Conservation (phyloP, 495 filamentous ascomycete species). For the Penicillium paxilli region DNA sequence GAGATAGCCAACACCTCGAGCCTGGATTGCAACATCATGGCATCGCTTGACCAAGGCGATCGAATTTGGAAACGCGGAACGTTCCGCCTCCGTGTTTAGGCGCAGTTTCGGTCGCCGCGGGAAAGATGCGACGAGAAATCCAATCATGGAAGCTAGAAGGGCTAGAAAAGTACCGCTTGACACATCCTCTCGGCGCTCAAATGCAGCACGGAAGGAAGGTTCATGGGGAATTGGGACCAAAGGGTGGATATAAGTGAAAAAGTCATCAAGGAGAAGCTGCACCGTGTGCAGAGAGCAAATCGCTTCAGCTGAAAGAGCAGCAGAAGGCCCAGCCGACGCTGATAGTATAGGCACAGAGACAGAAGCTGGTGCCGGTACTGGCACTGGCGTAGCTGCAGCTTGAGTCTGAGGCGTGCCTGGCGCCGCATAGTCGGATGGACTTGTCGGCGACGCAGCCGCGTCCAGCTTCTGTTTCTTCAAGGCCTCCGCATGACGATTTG, state of each 20-base stretch:
- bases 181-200: conserved; percentile 68
- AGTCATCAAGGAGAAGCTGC: conserved; percentile 75
- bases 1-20: conserved; percentile 68
- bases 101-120: conserved; percentile 73
- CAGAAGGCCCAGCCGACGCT: neutral
- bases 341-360: neutral
- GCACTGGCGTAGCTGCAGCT: conserved; percentile 6
- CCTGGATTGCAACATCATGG: conserved; percentile 68
- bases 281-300: conserved; percentile 72
- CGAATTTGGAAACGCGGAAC: conserved; percentile 57
- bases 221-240: conserved; percentile 86
- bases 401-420: conserved; percentile 24
- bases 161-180: conserved; percentile 70
- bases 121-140: conserved; percentile 73
- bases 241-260: conserved; percentile 87
- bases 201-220: conserved; percentile 74
- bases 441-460: conserved; percentile 27
- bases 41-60: conserved; percentile 73
- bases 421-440: conserved; percentile 23
- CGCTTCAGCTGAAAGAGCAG: conserved; percentile 59
- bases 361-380: conserved; percentile 21
- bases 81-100: conserved; percentile 59
- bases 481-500: conserved; percentile 81
- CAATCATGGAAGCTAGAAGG: conserved; percentile 80
- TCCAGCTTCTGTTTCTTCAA: conserved; percentile 68